A percentile compares a stretch with the other conserved stretches of the same genome.
Evolutionary conservation across 1,139 yeast genomes (phyloP).

Genomic region (Pichia sp.): DNA sequence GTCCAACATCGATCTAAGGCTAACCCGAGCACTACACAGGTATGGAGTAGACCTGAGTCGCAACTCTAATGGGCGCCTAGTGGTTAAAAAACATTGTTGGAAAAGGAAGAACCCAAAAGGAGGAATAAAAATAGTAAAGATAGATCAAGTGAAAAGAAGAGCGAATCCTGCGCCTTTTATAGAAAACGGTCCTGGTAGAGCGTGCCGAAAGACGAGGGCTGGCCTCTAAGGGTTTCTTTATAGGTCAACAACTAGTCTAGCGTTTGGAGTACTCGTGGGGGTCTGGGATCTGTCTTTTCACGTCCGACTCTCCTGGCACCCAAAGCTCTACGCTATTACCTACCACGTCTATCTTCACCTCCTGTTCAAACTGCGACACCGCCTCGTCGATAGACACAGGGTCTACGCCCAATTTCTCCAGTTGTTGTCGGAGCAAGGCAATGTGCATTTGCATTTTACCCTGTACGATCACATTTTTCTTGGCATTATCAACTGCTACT

Average conservation of each 20-base stretch:
- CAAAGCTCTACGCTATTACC: slow-evolving; percentile 50
- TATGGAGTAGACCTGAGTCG: slow-evolving; percentile 51
- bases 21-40: slow-evolving; percentile 81
- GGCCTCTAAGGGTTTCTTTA: not conserved
- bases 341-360: slow-evolving; percentile 51
- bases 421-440: slow-evolving; percentile 55
- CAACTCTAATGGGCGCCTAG: slow-evolving; percentile 95
- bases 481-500: slow-evolving; percentile 43
- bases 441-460: slow-evolving; percentile 58
- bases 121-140: not conserved
- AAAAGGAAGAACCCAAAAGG: slow-evolving; percentile 28
- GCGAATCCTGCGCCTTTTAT: slow-evolving; percentile 11
- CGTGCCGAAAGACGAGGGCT: too few species aligned
- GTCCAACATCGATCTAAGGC: slow-evolving; percentile 56
- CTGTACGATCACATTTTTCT: slow-evolving; percentile 37
- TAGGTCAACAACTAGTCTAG: not conserved
- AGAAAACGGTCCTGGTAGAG: too few species aligned
- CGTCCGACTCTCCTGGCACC: slow-evolving; percentile 47
- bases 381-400: slow-evolving; percentile 51
- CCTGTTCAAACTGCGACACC: slow-evolving; percentile 46
- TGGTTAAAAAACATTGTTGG: slow-evolving; percentile 64
- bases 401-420: slow-evolving; percentile 45
- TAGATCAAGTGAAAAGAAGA: not conserved
- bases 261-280: slow-evolving; percentile 43
- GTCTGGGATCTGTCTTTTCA: slow-evolving; percentile 50